Evolutionary conservation across 441 rosid genomes (phyloP), one percentile per base, ranked within the genome.

Genomic region (Populus hybrid): DNA sequence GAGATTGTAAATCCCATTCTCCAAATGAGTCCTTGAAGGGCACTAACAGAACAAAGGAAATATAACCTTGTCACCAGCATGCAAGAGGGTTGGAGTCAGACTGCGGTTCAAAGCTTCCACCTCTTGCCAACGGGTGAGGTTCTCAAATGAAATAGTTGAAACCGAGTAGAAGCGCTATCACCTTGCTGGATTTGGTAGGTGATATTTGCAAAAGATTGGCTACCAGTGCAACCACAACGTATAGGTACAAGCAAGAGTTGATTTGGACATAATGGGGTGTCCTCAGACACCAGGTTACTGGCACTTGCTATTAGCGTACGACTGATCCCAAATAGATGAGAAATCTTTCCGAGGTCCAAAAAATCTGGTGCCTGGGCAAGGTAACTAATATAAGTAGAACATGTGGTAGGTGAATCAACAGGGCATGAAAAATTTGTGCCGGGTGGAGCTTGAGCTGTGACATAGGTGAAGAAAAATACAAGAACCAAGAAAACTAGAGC

Each of bases 11-110:
- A 87, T 85, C 72, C 90, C 90, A 26, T 81, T 78, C 76, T 77
- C 67, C 23, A 20, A 18, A 8, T 82, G 80, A 5, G 77, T 64
- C 73, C 63, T 77, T 1, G 86, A 85, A 61, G 89, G 93, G 82
- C 93, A 89, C 86, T 86, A 87, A 66, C 95, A 91, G 79, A 86
- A 79, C 83, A 91, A 75, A 77, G 91, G 92, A 78, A 89, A 78
- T 8, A 73, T 81, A 73, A 84, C 90, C 35, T 81, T 59, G 76
- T 77, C 88, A 69, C 89, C 92, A 70, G 81, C 69, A 68, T 87
- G 77, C 82, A 91, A 76, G 68, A 68, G 70, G 81, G 21, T 80
- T 11, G 87, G 90, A 63, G 77, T 26, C 14, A 84, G 76, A 50
- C 57, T 30, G 8, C 87, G 90, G 76, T 90, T 91, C 83, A 83